Percentiles rank a stretch among this genome's conserved stretches.
Evolutionary conservation across 768 basidiomycete genomes (phyloP).

Genomic region (Heimioporus sp.): DNA sequence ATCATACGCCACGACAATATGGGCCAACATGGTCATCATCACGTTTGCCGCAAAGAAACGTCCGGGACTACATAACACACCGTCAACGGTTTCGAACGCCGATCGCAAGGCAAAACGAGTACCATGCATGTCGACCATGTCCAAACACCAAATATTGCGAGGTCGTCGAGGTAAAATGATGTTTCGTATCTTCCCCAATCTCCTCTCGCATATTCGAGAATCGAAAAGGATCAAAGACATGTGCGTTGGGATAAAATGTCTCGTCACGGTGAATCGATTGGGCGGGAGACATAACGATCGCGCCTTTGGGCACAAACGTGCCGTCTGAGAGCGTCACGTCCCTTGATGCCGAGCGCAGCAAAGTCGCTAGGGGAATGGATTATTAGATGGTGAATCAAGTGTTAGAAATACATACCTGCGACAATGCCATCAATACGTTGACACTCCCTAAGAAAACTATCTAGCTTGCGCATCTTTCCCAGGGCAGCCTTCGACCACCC

Average conservation of each 20-base stretch:
- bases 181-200: conserved; percentile 30
- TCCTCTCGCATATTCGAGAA: conserved; percentile 38
- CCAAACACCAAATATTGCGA: conserved; percentile 30
- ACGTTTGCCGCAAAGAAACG: conserved; percentile 44
- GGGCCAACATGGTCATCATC: conserved; percentile 47
- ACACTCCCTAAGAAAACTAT: conserved; percentile 40
- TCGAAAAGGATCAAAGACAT: too few species aligned
- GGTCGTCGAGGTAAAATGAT: conserved; percentile 35
- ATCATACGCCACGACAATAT: conserved; percentile 36
- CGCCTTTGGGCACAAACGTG: conserved; percentile 34
- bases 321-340: conserved; percentile 39
- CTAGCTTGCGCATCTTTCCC: conserved; percentile 32
- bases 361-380: conserved; percentile 13
- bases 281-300: conserved; percentile 19
- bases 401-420: conserved; percentile 17
- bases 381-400: neutral
- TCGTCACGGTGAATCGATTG: conserved; percentile 21
- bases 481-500: conserved; percentile 28
- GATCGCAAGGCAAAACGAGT: too few species aligned
- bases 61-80: conserved; percentile 19
- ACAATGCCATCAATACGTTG: conserved; percentile 31
- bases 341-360: conserved; percentile 32
- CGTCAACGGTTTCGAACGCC: too few species aligned
- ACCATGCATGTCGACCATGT: too few species aligned
- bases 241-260: conserved; percentile 31